Evolutionary conservation across 78 protist species (phyloP).

Genomic region (Mantamonas sphyraenae): DNA sequence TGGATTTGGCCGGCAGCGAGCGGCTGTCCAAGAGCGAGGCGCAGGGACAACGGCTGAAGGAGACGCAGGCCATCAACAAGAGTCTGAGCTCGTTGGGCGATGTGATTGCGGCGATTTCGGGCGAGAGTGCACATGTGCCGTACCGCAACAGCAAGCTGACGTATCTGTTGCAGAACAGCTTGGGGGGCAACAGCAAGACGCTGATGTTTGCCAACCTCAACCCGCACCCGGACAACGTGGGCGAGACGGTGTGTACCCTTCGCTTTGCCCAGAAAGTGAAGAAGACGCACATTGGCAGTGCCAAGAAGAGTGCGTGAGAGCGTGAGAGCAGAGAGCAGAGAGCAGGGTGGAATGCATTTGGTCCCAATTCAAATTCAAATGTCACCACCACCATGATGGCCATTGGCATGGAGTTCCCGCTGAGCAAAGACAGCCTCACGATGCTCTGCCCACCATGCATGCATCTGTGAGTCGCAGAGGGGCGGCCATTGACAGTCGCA

Average conservation of each 20-base stretch:
- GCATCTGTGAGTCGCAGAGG: too few relatives aligned
- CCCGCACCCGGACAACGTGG: neutral
- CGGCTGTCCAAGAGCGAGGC: conserved; percentile 29
- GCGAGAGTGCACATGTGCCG: conserved; percentile 32
- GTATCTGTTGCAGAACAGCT: conserved; percentile 15
- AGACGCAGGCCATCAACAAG: conserved; percentile 79
- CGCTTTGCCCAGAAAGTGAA: conserved; percentile 21
- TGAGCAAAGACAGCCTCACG: too few relatives aligned
- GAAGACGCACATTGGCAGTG: too few relatives aligned
- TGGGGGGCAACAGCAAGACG: conserved; percentile 34
- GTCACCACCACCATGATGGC: too few relatives aligned
- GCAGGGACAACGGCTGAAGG: conserved; percentile 61
- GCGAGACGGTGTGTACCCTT: conserved; percentile 17
- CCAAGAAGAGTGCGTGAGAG: too few relatives aligned
- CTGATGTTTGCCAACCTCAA: conserved; percentile 39
- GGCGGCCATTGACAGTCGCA: too few relatives aligned
- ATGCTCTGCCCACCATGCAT: too few relatives aligned
- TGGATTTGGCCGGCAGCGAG: conserved; percentile 63
- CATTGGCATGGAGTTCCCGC: too few relatives aligned
- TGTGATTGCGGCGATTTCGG: conserved; percentile 63
- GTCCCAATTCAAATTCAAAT: too few relatives aligned
- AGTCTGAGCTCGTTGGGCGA: conserved; percentile 69
- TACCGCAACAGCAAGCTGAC: conserved; percentile 54
- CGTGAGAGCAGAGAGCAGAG: too few relatives aligned
- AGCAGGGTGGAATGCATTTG: too few relatives aligned